Evolutionary conservation across 2,329 filamentous ascomycete genomes (phyloP), one percentile per base, ranked within the genome.

Genomic region (Clathrospora elynae): DNA sequence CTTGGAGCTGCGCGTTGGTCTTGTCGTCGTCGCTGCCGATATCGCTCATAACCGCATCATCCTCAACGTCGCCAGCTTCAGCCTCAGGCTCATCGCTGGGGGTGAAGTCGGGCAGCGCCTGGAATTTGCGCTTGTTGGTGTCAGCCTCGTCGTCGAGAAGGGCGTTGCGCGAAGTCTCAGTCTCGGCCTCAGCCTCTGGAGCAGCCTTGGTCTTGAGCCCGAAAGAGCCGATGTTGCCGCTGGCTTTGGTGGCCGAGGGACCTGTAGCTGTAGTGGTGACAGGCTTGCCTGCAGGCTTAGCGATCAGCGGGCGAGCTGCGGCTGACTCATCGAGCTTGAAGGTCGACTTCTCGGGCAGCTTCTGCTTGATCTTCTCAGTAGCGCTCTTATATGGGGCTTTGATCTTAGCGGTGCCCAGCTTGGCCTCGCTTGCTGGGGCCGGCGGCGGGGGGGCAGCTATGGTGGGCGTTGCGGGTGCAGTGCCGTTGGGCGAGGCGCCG

Each of bases 381-480:
- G 93, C 90, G 13, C 84, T 86, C 70, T 95, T 95, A 4, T 88
- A 87, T 58, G 95, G 87, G 60, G 93, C 92, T 68, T 93, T 95
- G 58, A 87, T 86, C 49, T 84, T 78, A 62, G 76, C 70, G 7
- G 82, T 76, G 7, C 84, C 78, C 20, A 81, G 73, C 23, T 61
- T 46, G 35, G 25, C 13, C 35, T 55, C 53, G 20, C 55, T 38
- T 5, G 55, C 46, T 18, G 63, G 51, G 5, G 59, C 50, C 10
- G 53, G 54, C 9, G 58, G 38, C 18, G 38, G 33, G 43, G 40
- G 73, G 38, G 41, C 48, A 20, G 46, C 37, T 23, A 53, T 49
- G 8, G 50, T 50, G 81, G 89, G 65, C 3, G 61, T 63, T 81
- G 88, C 64, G 83, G 83, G 67, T 87, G 87, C 78, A 87, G 89